phyloP scores from a whole-genome alignment of 169 alveolate genomes.

The Ichthyophthirius multifiliis region DNA sequence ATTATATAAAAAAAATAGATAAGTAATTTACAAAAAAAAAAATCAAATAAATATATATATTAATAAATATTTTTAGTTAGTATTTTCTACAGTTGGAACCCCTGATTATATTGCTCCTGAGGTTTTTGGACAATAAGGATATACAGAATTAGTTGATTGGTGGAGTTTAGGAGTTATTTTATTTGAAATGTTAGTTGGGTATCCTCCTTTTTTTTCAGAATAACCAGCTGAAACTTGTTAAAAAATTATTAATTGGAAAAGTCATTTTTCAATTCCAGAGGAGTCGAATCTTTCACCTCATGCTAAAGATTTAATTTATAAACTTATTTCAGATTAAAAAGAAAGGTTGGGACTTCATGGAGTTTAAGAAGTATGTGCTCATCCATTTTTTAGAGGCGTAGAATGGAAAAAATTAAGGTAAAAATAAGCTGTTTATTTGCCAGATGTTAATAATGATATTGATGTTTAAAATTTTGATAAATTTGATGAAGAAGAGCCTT shows the following conservation, averaged over 20 bases:
- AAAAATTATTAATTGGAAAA: conserved; percentile 80
- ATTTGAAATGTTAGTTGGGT: conserved; percentile 88
- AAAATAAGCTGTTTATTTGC: conserved; percentile 55
- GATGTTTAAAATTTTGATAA: conserved; percentile 43
- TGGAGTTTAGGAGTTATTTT: conserved; percentile 87
- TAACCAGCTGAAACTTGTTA: conserved; percentile 83
- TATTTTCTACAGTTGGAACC: conserved; percentile 86
- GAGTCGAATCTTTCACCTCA: conserved; percentile 32
- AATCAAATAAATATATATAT: conserved; percentile 33
- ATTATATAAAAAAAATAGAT: conserved; percentile 12
- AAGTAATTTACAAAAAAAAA: background rate
- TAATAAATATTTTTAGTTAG: conserved; percentile 42
- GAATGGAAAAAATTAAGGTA: conserved; percentile 57
- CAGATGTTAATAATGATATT: conserved; percentile 30
- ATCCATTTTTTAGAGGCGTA: conserved; percentile 78
- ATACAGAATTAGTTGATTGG: conserved; percentile 86
- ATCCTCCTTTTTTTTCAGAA: conserved; percentile 87
- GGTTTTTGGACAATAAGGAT: conserved; percentile 80
- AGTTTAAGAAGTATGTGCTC: conserved; percentile 67
- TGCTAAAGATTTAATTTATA: conserved; percentile 37
- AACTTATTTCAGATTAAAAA: conserved; percentile 15
- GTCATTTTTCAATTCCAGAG: conserved; percentile 67
- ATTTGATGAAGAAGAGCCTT: conserved; percentile 43
- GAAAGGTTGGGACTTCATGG: conserved; percentile 65
- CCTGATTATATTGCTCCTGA: conserved; percentile 88